Percentiles rank a stretch among this genome's conserved stretches.
These are phyloP conservation scores for Aspergillus terreus DNA, from an alignment of 2,329 filamentous ascomycete genomes.

Conservation along the genomic window DNA sequence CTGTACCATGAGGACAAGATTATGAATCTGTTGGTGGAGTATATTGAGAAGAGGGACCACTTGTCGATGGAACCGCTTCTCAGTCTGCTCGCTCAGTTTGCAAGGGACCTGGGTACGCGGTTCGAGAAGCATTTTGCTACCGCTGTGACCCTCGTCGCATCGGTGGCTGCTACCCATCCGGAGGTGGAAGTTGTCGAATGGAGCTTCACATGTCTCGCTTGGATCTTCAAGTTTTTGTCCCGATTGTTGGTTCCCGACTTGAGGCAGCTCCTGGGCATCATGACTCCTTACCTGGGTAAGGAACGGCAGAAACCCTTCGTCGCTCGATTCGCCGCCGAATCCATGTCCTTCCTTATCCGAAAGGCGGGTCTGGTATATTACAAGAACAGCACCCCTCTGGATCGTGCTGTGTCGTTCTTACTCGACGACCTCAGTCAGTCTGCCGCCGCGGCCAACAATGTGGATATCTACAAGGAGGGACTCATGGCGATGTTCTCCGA, in stretches of 20 bases:
- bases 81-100: slow-evolving; percentile 84
- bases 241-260: slow-evolving; percentile 81
- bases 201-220: slow-evolving; percentile 91
- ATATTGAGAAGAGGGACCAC: slow-evolving; percentile 73
- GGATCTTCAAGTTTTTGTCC: slow-evolving; percentile 95
- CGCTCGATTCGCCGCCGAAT: slow-evolving; percentile 87
- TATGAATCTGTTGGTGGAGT: slow-evolving; percentile 69
- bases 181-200: slow-evolving; percentile 92
- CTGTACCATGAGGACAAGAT: slow-evolving; percentile 86
- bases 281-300: slow-evolving; percentile 81
- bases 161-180: slow-evolving; percentile 71
- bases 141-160: slow-evolving; percentile 70
- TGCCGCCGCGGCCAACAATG: slow-evolving; percentile 29
- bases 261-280: slow-evolving; percentile 75
- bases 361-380: slow-evolving; percentile 79
- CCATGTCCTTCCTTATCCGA: slow-evolving; percentile 86
- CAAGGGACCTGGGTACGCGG: slow-evolving; percentile 81
- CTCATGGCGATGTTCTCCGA: slow-evolving; percentile 91
- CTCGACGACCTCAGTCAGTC: slow-evolving; percentile 60
- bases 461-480: slow-evolving; percentile 71
- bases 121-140: slow-evolving; percentile 86
- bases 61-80: slow-evolving; percentile 81
- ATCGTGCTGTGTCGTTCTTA: slow-evolving; percentile 67
- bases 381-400: slow-evolving; percentile 66
- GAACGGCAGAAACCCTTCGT: slow-evolving; percentile 79